Evolutionary conservation across 768 basidiomycete species (phyloP), one percentile per base, ranked within the genome.

Genomic region (Pleurotus tuoliensis): DNA sequence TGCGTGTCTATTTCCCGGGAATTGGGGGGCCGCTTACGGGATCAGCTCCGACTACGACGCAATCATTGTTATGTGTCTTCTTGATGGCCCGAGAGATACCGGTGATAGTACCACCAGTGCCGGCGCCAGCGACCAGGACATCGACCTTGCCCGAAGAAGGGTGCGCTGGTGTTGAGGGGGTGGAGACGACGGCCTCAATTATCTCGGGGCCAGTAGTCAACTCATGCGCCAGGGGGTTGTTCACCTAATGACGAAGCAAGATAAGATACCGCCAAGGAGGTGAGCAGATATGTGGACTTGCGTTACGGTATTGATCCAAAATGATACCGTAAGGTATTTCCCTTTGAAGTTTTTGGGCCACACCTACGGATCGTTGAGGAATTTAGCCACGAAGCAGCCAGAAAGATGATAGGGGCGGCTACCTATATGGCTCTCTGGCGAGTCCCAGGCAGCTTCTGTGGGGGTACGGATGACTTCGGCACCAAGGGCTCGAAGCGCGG

Each of bases 381-480:
- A 87, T 89, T 90, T 86, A 90, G 84, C 82, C 83, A 84, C 82
- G 84, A 88, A 80, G 75, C 67, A 72, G 64, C 69, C 66, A 56
- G 61, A 54, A 54, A 54, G 52, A 39, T 18, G 58, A 67, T 59
- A 62, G 50, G 61, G 65, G 66, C 76, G 72, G 78, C 79, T 83
- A 91, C 92, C 91, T 83, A 98, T 90, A 67, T 97, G 91, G 60
- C 90, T 92, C 44, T 93, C 88, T 12, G 90, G 88, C 1, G 93
- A 86, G 65, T 97, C 89, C 84, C 86, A 96, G 4, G 90, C 82
- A 1, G 90, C 93, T 55, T 88, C 88, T 9, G 85, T 93, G 3
- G 96, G 96, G 3, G 97, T 98, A 49, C 97, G 90, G 55, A 98
- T 78, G 52, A 99, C 94, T 68, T 94, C 89, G 2, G 97, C 97